A percentile compares a stretch with the other conserved stretches of the same genome.
Conservation (phyloP, 23 red algal species). For the Gracilaria domingensis region DNA sequence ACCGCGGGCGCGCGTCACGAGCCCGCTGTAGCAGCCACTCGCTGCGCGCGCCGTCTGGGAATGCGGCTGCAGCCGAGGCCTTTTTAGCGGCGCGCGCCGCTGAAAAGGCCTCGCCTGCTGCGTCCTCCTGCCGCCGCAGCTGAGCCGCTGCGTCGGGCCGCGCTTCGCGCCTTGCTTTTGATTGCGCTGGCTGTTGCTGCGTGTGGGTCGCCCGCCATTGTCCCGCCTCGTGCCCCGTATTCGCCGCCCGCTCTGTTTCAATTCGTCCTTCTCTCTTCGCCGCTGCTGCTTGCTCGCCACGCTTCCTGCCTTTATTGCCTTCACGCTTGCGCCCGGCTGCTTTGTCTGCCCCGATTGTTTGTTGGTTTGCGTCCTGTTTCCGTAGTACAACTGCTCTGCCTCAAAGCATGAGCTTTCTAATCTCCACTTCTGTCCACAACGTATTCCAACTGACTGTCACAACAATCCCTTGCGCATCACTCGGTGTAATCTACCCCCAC, state of each 20-base stretch:
- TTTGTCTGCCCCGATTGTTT: background rate
- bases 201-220: too few relatives aligned
- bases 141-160: background rate
- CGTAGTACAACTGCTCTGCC: background rate
- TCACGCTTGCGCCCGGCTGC: background rate
- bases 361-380: background rate
- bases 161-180: background rate
- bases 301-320: background rate
- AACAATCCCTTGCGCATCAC: slow-evolving; percentile 14
- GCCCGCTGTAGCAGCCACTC: too few relatives aligned
- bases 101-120: too few relatives aligned
- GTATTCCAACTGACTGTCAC: slow-evolving; percentile 32
- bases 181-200: background rate
- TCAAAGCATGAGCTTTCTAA: slow-evolving; percentile 8
- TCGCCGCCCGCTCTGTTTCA: too few relatives aligned
- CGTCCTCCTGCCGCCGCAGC: background rate
- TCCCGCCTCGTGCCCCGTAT: too few relatives aligned
- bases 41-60: background rate
- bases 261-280: background rate
- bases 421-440: background rate
- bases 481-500: background rate
- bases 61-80: background rate
- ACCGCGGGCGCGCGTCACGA: too few relatives aligned
- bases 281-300: slow-evolving; percentile 8
- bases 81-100: background rate